phyloP scores from a whole-genome alignment of 2,329 filamentous ascomycete genomes.

The Cladosporium velox region DNA sequence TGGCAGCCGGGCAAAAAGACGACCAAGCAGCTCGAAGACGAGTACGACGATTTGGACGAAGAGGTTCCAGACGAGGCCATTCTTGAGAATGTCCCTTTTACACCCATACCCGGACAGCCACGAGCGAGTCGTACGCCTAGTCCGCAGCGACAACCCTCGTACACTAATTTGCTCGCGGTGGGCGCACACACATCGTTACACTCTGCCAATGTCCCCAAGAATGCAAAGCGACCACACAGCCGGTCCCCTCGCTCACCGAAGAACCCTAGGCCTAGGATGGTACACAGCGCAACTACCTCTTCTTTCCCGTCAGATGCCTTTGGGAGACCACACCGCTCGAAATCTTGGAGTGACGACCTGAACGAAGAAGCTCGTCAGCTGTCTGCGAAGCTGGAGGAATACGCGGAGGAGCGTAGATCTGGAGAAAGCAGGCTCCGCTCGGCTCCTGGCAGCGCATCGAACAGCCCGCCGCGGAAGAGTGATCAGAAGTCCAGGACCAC shows the following conservation, averaged over 20 bases:
- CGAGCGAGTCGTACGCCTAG: conserved; percentile 42
- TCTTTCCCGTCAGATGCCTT: conserved; percentile 32
- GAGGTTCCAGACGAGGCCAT: conserved; percentile 75
- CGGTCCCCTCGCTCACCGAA: conserved; percentile 35
- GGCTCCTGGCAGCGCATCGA: conserved; percentile 27
- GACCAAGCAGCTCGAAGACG: conserved; percentile 69
- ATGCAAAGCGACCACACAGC: conserved; percentile 37
- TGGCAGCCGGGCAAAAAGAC: conserved; percentile 75
- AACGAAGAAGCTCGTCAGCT: conserved; percentile 72
- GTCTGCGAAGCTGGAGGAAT: conserved; percentile 78
- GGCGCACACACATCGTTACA: conserved; percentile 19
- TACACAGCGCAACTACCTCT: conserved; percentile 35
- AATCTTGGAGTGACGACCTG: conserved; percentile 74
- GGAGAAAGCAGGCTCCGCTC: conserved; percentile 48
- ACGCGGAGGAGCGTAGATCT: conserved; percentile 54
- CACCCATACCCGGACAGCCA: conserved; percentile 52
- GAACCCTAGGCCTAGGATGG: conserved; percentile 31
- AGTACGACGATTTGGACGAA: conserved; percentile 77
- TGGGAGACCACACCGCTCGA: conserved; percentile 47
- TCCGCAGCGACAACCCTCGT: conserved; percentile 36
- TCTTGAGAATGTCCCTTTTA: conserved; percentile 80
- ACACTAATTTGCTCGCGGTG: conserved; percentile 31
- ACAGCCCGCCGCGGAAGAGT: conserved; percentile 32
- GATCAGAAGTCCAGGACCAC: conserved; percentile 25
- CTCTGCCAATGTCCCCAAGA: conserved; percentile 39